phyloP scores from a whole-genome alignment of 352 stramenopile genomes.

The Stramenopiles sp. region DNA sequence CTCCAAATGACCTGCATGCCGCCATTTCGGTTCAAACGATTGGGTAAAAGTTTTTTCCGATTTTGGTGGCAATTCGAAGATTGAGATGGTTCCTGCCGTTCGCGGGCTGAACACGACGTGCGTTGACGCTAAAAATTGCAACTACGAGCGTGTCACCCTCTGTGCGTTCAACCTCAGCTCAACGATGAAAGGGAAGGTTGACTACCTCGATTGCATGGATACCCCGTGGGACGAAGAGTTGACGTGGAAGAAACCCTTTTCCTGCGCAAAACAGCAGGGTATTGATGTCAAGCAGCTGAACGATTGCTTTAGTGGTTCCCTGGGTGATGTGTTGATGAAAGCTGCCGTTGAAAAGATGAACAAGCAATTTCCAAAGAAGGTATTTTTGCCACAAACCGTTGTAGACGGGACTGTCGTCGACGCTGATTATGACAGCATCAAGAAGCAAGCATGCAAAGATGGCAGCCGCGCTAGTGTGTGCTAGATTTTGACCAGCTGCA shows the following conservation, averaged over 20 bases:
- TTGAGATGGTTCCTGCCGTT: background rate
- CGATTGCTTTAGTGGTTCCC: background rate
- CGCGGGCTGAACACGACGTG: background rate
- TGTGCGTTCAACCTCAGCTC: background rate
- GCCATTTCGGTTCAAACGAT: background rate
- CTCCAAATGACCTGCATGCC: background rate
- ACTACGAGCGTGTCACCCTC: background rate
- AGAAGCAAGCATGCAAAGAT: background rate
- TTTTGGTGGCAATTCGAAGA: background rate
- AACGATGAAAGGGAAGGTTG: background rate
- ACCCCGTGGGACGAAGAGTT: background rate
- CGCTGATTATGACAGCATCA: background rate
- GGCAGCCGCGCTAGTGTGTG: background rate
- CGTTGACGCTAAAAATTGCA: background rate
- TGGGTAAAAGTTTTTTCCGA: background rate
- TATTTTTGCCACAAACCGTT: background rate
- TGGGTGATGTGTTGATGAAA: background rate
- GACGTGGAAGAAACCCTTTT: background rate
- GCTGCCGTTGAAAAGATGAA: background rate
- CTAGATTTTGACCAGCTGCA: too few species aligned
- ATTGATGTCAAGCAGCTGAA: background rate
- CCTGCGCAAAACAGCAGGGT: background rate
- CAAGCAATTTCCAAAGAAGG: background rate
- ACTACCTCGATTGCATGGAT: background rate
- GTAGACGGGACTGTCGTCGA: background rate